Evolutionary conservation across 2,329 filamentous ascomycete genomes (phyloP).

Genomic region (Ophiosphaerella herpotricha): DNA sequence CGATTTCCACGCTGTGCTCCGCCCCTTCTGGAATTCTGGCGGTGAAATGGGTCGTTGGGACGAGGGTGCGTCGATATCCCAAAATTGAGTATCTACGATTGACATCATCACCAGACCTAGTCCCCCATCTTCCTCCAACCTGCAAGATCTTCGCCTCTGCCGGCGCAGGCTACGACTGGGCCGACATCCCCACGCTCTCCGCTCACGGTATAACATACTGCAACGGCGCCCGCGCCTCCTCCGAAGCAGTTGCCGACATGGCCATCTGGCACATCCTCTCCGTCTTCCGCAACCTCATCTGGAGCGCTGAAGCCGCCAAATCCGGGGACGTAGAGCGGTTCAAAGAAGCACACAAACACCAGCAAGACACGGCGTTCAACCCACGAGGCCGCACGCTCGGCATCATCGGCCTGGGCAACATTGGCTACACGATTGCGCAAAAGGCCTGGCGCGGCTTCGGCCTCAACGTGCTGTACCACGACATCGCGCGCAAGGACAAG

Average conservation of each 20-base stretch:
- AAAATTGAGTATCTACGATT: no score
- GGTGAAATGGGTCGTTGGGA: constrained; percentile 66
- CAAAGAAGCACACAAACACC: constrained; percentile 12
- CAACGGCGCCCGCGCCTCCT: constrained; percentile 55
- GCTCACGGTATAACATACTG: constrained; percentile 48
- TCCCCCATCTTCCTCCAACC: constrained; percentile 56
- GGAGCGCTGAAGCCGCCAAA: constrained; percentile 17
- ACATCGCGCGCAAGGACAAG: constrained; percentile 19
- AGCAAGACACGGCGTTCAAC: constrained; percentile 16
- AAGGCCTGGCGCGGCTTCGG: constrained; percentile 34
- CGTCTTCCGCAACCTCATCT: constrained; percentile 54
- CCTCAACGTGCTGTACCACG: constrained; percentile 43
- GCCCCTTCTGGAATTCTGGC: constrained; percentile 61
- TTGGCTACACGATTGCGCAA: constrained; percentile 37
- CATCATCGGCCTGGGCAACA: constrained; percentile 45
- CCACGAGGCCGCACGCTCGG: constrained; percentile 34
- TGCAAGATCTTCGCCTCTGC: constrained; percentile 61
- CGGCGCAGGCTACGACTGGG: constrained; percentile 64
- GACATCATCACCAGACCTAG: constrained; percentile 49
- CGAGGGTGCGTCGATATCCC: background rate
- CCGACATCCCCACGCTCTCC: constrained; percentile 46
- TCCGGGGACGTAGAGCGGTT: constrained; percentile 12
- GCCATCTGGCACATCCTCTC: constrained; percentile 63
- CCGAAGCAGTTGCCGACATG: constrained; percentile 72
- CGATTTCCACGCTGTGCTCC: constrained; percentile 49